Conservation (phyloP, 805 yeast genomes). For the Saccharomycopsis olivae region DNA sequence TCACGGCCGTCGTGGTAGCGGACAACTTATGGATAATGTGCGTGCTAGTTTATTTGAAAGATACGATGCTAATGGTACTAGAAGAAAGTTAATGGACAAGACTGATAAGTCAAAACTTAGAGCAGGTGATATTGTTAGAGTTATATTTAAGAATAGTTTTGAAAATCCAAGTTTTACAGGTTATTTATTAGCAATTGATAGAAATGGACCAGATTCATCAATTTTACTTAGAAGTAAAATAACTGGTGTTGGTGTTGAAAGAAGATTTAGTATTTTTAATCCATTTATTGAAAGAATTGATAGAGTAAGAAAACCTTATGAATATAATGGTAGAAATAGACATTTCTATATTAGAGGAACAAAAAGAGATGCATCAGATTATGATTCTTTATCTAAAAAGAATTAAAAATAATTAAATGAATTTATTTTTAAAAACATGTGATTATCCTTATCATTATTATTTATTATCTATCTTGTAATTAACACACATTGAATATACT, state of each 20-base stretch:
- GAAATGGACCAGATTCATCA: conserved; percentile 62
- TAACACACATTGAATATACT: not conserved
- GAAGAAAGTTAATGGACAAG: conserved; percentile 43
- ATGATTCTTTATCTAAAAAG: conserved; percentile 28
- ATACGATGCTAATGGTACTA: conserved; percentile 66
- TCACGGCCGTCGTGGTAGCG: conserved; percentile 7
- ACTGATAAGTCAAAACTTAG: conserved; percentile 38
- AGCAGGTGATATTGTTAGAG: conserved; percentile 75
- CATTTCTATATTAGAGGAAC: conserved; percentile 83
- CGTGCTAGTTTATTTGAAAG: conserved; percentile 41
- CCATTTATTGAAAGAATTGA: conserved; percentile 74
- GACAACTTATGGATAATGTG: conserved; percentile 21
- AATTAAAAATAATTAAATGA: not conserved
- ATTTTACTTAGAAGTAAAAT: conserved; percentile 76
- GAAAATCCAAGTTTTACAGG: conserved; percentile 63
- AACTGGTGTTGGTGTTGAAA: conserved; percentile 76
- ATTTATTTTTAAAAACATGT: not conserved
- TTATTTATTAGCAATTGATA: conserved; percentile 64
- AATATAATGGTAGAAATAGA: conserved; percentile 70
- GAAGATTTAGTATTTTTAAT: conserved; percentile 68
- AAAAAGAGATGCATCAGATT: conserved; percentile 64
- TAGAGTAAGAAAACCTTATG: conserved; percentile 60
- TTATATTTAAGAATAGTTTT: conserved; percentile 51
- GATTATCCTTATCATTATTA: not conserved
- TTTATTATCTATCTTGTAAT: not conserved